Base-by-base conservation (phyloP, 106 monocot species). In the Dioscorea alata region DNA sequence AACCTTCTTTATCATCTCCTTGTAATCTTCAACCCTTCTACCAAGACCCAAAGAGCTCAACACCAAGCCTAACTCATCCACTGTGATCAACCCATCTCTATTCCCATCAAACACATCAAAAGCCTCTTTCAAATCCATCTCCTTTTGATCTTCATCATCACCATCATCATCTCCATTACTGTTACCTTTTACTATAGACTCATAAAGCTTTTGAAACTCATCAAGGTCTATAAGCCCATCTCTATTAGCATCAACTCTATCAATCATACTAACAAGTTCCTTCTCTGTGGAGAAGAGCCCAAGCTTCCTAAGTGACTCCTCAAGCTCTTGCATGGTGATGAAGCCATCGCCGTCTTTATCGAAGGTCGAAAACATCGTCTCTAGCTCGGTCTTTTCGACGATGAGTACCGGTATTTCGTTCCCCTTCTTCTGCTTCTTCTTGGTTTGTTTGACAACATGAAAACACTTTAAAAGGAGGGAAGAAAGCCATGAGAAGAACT, bases 91-190 rank as follows among this genome's bases (percentile, higher is more conserved):
- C 48, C 88, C 88, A 25, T 89, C 85, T 9, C 73, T 54, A 67
- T 89, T 77, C 48, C 65, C 68, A 33, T 89, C 88, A 61, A 85
- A 89, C 23, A 89, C 76, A n/a, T 77, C 74, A 22, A 89, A 89
- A 6, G 76, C 88, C 28, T 84, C 82, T 65, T 66, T 81, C 52
- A 89, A 14, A 23, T 70, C 68, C 34, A 17, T 64, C 1, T 59
- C 78, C 2, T 17, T 61, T 22, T 52, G 72, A 23, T 24, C 33
- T 24, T 21, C 59, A 4, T 53, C 49, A 20, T 31, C 49, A 20
- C 22, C 49, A 4, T 22, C 50, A 8, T 18, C 52, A 14, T 25
- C 31, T 7, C 31, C 23, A 23, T 16, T 17, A 16, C 25, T 50
- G 16, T 18, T 20, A 24, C 12, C 24, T 14, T 57, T 21, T 25